Evolutionary conservation across 2,329 filamentous ascomycete genomes (phyloP).

Genomic region (Davidsoniella eucalypti): DNA sequence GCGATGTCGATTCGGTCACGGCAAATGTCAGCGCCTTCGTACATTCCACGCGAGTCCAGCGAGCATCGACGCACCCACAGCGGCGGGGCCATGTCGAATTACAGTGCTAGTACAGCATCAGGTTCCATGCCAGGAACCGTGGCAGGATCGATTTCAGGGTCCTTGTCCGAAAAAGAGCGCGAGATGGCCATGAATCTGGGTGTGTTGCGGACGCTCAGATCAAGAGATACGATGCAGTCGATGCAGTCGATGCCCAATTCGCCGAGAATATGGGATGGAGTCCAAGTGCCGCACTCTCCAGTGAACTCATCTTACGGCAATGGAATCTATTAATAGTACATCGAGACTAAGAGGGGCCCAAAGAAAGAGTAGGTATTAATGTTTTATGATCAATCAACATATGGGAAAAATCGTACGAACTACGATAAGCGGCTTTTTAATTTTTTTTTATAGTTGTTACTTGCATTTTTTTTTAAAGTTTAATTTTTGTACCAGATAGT

Average conservation of each 20-base stretch:
- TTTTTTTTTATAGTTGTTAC: no score
- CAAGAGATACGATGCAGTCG: not conserved
- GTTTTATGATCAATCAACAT: no score
- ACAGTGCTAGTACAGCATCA: slow-evolving; percentile 16
- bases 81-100: slow-evolving; percentile 22
- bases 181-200: slow-evolving; percentile 4
- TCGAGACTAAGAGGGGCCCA: not conserved
- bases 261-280: not conserved
- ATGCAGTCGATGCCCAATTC: slow-evolving; percentile 1
- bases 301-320: slow-evolving; percentile 3
- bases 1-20: slow-evolving; percentile 14
- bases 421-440: no score
- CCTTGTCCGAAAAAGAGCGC: slow-evolving; percentile 5
- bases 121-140: not conserved
- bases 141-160: not conserved
- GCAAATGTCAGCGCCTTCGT: slow-evolving; percentile 15
- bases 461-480: no score
- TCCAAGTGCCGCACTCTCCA: not conserved
- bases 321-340: not conserved
- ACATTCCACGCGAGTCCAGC: not conserved
- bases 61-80: slow-evolving; percentile 20
- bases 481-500: no score
- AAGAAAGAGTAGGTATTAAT: not conserved
- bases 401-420: no score
- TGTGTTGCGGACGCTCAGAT: slow-evolving; percentile 7